These are phyloP conservation scores for Stephanodiscus minutulus DNA, from an alignment of 108 stramenopile species.

Conservation along the genomic window DNA sequence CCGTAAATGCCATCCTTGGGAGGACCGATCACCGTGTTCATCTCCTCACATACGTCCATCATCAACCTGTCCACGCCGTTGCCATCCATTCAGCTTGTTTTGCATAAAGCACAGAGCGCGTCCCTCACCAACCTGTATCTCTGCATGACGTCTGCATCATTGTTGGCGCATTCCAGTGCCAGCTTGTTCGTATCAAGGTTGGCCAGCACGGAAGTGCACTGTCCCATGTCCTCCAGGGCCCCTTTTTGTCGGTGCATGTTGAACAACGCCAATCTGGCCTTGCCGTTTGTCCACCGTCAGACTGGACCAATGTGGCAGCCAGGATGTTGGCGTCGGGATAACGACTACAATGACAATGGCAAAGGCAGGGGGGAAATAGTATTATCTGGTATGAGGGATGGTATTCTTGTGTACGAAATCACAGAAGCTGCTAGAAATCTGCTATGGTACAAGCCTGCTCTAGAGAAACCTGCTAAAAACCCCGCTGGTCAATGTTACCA, in stretches of 20 bases:
- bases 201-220: conserved; percentile 24
- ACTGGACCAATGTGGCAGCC: no score
- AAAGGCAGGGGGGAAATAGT: no score
- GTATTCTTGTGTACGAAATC: no score
- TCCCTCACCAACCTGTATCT: conserved; percentile 22
- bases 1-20: conserved; percentile 7
- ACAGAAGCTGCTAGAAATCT: no score
- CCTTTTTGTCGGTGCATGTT: conserved; percentile 36
- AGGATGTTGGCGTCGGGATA: no score
- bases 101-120: conserved; percentile 28
- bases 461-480: no score
- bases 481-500: no score
- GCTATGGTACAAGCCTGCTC: no score
- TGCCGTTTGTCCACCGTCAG: no score
- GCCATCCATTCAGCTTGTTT: not conserved
- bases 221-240: conserved; percentile 35
- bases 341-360: no score
- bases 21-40: conserved; percentile 17
- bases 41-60: conserved; percentile 39
- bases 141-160: conserved; percentile 27
- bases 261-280: conserved; percentile 24
- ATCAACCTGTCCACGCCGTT: conserved; percentile 29
- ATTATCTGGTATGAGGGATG: no score
- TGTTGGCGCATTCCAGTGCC: conserved; percentile 34
- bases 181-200: conserved; percentile 41